A percentile compares a stretch with the other conserved stretches of the same genome.
phyloP scores from a whole-genome alignment of 2,329 filamentous ascomycete species.

The Fusarium napiforme region DNA sequence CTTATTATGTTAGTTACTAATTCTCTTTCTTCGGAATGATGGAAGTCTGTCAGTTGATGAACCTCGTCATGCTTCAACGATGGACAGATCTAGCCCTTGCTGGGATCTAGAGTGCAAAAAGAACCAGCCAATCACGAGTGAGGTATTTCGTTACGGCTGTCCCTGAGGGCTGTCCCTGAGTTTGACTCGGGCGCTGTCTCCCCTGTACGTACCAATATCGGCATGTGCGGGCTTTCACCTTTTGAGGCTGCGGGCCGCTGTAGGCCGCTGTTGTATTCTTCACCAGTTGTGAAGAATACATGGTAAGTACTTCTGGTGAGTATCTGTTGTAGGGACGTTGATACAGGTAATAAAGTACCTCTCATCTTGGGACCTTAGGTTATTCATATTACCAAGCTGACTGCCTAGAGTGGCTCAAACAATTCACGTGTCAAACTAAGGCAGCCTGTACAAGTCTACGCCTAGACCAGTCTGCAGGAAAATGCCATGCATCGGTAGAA shows the following conservation, averaged over 20 bases:
- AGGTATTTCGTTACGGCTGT: constrained; percentile 38
- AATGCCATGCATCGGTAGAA: constrained; percentile 11
- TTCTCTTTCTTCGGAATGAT: background rate
- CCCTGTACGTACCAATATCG: constrained; percentile 13
- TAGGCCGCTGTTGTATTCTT: constrained; percentile 8
- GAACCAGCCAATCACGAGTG: constrained; percentile 25
- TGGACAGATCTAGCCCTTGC: background rate
- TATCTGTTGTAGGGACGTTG: background rate
- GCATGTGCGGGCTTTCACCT: constrained; percentile 6
- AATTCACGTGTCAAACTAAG: constrained; percentile 17
- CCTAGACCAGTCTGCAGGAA: constrained; percentile 1
- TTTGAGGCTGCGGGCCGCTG: constrained; percentile 21
- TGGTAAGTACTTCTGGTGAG: background rate
- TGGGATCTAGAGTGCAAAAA: constrained; percentile 5
- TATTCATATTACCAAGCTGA: background rate
- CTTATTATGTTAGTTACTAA: background rate
- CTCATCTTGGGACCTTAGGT: background rate
- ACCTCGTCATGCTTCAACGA: background rate
- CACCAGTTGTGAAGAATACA: background rate
- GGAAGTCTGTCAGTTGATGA: background rate
- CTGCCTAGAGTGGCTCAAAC: constrained; percentile 1
- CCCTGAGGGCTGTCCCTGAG: constrained; percentile 24
- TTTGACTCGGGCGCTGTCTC: constrained; percentile 33
- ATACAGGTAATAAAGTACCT: background rate
- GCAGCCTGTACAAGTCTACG: background rate